phyloP scores from a whole-genome alignment of 768 basidiomycete genomes.

The Pulveroboletus sp. region DNA sequence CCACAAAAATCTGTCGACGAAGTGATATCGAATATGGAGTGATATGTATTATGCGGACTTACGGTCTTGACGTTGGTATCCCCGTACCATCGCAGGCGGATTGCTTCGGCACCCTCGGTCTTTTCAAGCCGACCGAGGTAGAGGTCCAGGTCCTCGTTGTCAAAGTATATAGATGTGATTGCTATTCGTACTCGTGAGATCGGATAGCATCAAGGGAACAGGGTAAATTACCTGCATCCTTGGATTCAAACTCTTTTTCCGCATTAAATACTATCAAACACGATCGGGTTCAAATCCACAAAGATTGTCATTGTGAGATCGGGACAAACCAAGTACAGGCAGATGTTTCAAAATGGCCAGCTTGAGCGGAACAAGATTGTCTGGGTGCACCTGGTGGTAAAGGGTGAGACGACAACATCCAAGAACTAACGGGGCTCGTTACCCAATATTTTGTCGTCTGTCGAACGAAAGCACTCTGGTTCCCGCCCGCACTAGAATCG shows the following conservation, averaged over 20 bases:
- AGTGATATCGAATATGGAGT: not conserved
- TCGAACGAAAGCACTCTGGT: conserved; percentile 94
- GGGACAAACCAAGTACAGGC: conserved; percentile 78
- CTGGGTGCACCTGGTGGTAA: conserved; percentile 64
- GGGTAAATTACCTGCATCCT: conserved; percentile 60
- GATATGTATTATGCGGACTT: conserved; percentile 20
- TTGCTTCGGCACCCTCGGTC: conserved; percentile 96
- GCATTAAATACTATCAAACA: conserved; percentile 74
- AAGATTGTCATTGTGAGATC: not conserved
- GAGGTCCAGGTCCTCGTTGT: conserved; percentile 91
- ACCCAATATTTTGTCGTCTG: conserved; percentile 99
- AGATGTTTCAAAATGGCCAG: conserved; percentile 87
- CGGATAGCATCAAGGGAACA: not conserved
- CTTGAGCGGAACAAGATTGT: conserved; percentile 92
- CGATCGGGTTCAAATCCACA: conserved; percentile 4
- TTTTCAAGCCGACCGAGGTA: conserved; percentile 97
- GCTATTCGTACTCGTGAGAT: conserved; percentile 41
- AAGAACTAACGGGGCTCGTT: conserved; percentile 8
- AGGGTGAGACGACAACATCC: conserved; percentile 3
- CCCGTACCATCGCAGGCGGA: conserved; percentile 97
- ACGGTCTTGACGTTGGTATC: conserved; percentile 79
- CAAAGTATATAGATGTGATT: conserved; percentile 96
- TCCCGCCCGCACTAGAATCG: conserved; percentile 91
- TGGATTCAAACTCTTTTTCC: conserved; percentile 85
- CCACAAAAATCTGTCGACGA: conserved; percentile 65